Percentiles rank a stretch among this genome's conserved stretches.
phyloP scores from a whole-genome alignment of 805 yeast species.

The Cyberlindnera nakhonratchasimensis region DNA sequence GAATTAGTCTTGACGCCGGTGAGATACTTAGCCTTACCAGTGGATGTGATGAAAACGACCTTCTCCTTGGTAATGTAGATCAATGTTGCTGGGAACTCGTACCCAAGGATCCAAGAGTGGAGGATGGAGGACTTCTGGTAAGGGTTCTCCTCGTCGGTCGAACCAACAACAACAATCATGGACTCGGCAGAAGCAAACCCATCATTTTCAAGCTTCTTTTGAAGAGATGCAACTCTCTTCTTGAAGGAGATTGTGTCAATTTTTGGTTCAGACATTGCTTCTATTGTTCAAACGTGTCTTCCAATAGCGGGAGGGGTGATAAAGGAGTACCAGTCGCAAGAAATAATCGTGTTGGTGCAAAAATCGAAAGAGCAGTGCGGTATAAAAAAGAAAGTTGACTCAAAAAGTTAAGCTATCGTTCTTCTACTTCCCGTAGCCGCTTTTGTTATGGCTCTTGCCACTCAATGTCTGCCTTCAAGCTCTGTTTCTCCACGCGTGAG shows the following conservation, averaged over 20 bases:
- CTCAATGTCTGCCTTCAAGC: neutral
- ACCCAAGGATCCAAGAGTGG: slow-evolving; percentile 90
- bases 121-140: slow-evolving; percentile 82
- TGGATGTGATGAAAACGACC: slow-evolving; percentile 68
- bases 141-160: slow-evolving; percentile 83
- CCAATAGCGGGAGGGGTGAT: neutral
- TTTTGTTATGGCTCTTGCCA: no score
- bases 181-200: slow-evolving; percentile 44
- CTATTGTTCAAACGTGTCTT: neutral
- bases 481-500: neutral
- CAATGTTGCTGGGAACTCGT: slow-evolving; percentile 92
- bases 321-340: no score
- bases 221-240: slow-evolving; percentile 46
- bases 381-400: neutral
- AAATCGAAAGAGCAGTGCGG: neutral
- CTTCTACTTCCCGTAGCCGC: neutral
- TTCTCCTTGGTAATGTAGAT: slow-evolving; percentile 59
- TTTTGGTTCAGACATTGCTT: slow-evolving; percentile 49
- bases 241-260: slow-evolving; percentile 53
- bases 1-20: slow-evolving; percentile 49
- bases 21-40: slow-evolving; percentile 80
- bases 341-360: no score
- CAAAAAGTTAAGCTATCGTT: neutral
- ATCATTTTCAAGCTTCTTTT: slow-evolving; percentile 28
- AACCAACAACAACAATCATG: slow-evolving; percentile 71